Evolutionary conservation across 2,329 filamentous ascomycete species (phyloP).

Genomic region (Beauveria rudraprayagi): DNA sequence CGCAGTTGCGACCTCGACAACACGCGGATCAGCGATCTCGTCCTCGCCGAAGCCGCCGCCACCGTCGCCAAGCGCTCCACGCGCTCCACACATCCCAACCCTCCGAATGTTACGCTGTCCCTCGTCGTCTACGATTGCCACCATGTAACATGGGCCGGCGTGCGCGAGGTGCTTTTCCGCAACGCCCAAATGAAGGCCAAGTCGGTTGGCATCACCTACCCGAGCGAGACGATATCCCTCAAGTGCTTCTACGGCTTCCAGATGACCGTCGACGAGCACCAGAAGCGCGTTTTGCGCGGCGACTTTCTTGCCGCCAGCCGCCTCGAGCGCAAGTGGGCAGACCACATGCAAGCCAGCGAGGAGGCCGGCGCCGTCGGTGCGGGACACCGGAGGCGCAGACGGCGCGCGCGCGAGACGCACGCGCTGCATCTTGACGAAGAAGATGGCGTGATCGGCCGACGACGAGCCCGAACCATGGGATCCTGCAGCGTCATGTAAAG

Average conservation of each 20-base stretch:
- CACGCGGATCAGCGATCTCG: slow-evolving; percentile 79
- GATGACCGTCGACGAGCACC: slow-evolving; percentile 89
- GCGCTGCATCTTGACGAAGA: slow-evolving; percentile 74
- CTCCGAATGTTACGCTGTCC: slow-evolving; percentile 56
- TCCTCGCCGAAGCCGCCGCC: slow-evolving; percentile 75
- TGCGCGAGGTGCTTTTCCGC: slow-evolving; percentile 76
- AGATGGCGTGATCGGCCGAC: slow-evolving; percentile 53
- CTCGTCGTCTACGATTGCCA: slow-evolving; percentile 87
- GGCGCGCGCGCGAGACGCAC: slow-evolving; percentile 74
- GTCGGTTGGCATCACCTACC: slow-evolving; percentile 45
- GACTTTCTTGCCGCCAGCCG: slow-evolving; percentile 66
- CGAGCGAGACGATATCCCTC: slow-evolving; percentile 71
- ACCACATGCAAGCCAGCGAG: slow-evolving; percentile 88
- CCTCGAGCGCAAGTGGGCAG: slow-evolving; percentile 86
- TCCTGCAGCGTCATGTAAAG: slow-evolving; percentile 55
- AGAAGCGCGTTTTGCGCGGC: slow-evolving; percentile 71
- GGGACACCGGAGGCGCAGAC: slow-evolving; percentile 59
- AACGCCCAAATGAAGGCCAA: slow-evolving; percentile 63
- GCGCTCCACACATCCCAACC: slow-evolving; percentile 30
- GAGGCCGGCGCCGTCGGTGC: slow-evolving; percentile 66
- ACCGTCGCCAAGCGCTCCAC: slow-evolving; percentile 60
- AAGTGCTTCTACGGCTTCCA: slow-evolving; percentile 97
- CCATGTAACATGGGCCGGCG: slow-evolving; percentile 85
- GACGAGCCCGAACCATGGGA: slow-evolving; percentile 56
- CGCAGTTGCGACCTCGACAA: slow-evolving; percentile 82